These are phyloP conservation scores for Hagleromyces aurorensis DNA, from an alignment of 805 yeast species.

Conservation along the genomic window DNA sequence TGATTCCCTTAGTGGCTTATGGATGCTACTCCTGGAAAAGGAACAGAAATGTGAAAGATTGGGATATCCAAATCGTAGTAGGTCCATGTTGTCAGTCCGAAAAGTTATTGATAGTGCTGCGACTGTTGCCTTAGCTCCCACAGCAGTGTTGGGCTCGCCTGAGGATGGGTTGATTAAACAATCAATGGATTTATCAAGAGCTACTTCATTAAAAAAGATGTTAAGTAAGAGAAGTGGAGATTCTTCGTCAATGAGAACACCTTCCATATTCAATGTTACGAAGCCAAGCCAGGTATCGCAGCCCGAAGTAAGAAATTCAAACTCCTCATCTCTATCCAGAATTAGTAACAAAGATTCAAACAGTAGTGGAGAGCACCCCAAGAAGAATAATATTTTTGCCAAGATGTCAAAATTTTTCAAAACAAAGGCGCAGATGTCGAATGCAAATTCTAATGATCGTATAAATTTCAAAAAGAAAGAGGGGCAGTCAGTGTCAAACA, in stretches of 20 bases:
- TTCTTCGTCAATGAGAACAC: slow-evolving; percentile 1
- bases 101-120: slow-evolving; percentile 23
- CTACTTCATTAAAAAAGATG: slow-evolving; percentile 19
- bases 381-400: slow-evolving; percentile 26
- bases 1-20: slow-evolving; percentile 67
- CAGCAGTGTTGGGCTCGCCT: slow-evolving; percentile 23
- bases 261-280: slow-evolving; percentile 2
- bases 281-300: slow-evolving; percentile 1
- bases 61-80: slow-evolving; percentile 30
- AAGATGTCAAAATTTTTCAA: slow-evolving; percentile 32
- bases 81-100: slow-evolving; percentile 29
- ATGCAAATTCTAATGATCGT: slow-evolving; percentile 1
- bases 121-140: slow-evolving; percentile 16
- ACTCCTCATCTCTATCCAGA: slow-evolving; percentile 1
- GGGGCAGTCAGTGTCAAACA: slow-evolving; percentile 3
- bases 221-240: slow-evolving; percentile 21
- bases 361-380: slow-evolving; percentile 6
- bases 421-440: slow-evolving; percentile 10
- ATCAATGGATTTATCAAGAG: slow-evolving; percentile 13
- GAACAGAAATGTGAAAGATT: slow-evolving; percentile 29
- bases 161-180: slow-evolving; percentile 23
- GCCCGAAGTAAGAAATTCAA: slow-evolving; percentile 3
- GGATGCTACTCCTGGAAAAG: slow-evolving; percentile 56
- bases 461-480: slow-evolving; percentile 5
- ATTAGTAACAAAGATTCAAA: background rate